Percentiles rank a stretch among this genome's conserved stretches.
These are phyloP conservation scores for Lithocarpus polystachyus DNA, from an alignment of 306 rosid species.

Conservation along the genomic window DNA sequence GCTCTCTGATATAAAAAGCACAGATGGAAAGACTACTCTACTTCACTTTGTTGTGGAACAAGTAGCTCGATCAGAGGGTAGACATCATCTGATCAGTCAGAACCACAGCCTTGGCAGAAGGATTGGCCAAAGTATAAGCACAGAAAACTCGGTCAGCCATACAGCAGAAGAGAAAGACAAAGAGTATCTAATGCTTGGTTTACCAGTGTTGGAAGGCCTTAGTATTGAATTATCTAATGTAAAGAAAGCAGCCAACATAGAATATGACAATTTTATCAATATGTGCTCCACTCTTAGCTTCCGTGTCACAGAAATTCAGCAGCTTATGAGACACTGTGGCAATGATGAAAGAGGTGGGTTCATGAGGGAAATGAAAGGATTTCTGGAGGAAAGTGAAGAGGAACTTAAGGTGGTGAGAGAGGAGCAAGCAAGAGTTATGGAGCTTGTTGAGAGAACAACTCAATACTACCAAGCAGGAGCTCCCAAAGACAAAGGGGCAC, in stretches of 20 bases:
- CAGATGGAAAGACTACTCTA: slow-evolving; percentile 69
- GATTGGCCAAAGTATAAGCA: slow-evolving; percentile 4
- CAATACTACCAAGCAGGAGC: slow-evolving; percentile 65
- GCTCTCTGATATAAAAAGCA: slow-evolving; percentile 72
- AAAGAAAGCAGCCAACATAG: slow-evolving; percentile 64
- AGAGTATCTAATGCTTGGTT: slow-evolving; percentile 43
- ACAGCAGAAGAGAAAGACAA: slow-evolving; percentile 36
- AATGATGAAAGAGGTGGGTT: slow-evolving; percentile 47
- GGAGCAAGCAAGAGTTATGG: slow-evolving; percentile 57
- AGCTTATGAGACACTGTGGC: slow-evolving; percentile 36
- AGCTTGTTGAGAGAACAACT: slow-evolving; percentile 61
- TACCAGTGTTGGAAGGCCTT: slow-evolving; percentile 44
- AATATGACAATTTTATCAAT: slow-evolving; percentile 43
- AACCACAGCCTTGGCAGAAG: slow-evolving; percentile 13
- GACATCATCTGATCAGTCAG: slow-evolving; percentile 27
- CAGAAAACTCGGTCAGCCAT: not conserved
- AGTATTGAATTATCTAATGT: slow-evolving; percentile 56
- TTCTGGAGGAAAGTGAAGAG: slow-evolving; percentile 61
- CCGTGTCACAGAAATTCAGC: slow-evolving; percentile 41
- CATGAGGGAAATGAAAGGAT: slow-evolving; percentile 52
- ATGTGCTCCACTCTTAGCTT: slow-evolving; percentile 36
- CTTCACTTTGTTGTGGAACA: slow-evolving; percentile 82
- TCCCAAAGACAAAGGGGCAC: slow-evolving; percentile 34
- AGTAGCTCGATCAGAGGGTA: slow-evolving; percentile 75
- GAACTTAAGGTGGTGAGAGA: slow-evolving; percentile 60